phyloP scores from a whole-genome alignment of 257 asterid genomes.

The Paraleonurus japonicus region DNA sequence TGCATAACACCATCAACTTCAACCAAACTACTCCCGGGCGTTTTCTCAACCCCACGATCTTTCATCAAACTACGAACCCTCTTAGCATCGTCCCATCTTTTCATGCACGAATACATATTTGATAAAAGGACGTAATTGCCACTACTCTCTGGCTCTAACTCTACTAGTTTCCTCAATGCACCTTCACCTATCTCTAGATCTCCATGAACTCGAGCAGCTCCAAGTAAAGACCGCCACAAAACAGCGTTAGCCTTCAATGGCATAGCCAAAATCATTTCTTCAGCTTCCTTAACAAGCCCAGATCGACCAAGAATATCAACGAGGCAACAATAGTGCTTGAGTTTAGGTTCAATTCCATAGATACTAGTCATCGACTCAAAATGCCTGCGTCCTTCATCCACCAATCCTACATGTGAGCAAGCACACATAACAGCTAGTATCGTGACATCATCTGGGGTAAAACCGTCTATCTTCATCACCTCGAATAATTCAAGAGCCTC shows the following conservation, averaged over 20 bases:
- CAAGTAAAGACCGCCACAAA: constrained; percentile 63
- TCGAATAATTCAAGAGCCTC: constrained; percentile 57
- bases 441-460: constrained; percentile 49
- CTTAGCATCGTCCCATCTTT: constrained; percentile 61
- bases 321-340: constrained; percentile 68
- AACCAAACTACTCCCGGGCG: constrained; percentile 56
- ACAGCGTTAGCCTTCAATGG: constrained; percentile 57
- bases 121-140: constrained; percentile 71
- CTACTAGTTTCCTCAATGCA: constrained; percentile 41
- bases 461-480: constrained; percentile 43
- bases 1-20: constrained; percentile 61
- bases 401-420: constrained; percentile 69
- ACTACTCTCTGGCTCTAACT: constrained; percentile 55
- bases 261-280: constrained; percentile 38
- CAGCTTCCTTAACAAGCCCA: constrained; percentile 57
- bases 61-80: constrained; percentile 54
- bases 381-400: constrained; percentile 51
- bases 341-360: constrained; percentile 50
- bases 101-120: constrained; percentile 52
- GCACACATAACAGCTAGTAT: constrained; percentile 57
- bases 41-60: constrained; percentile 47
- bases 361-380: constrained; percentile 45
- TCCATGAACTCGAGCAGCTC: constrained; percentile 66
- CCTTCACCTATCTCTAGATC: constrained; percentile 47
- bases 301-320: constrained; percentile 72